phyloP scores from a whole-genome alignment of 441 rosid genomes.

The Sinapis alba region DNA sequence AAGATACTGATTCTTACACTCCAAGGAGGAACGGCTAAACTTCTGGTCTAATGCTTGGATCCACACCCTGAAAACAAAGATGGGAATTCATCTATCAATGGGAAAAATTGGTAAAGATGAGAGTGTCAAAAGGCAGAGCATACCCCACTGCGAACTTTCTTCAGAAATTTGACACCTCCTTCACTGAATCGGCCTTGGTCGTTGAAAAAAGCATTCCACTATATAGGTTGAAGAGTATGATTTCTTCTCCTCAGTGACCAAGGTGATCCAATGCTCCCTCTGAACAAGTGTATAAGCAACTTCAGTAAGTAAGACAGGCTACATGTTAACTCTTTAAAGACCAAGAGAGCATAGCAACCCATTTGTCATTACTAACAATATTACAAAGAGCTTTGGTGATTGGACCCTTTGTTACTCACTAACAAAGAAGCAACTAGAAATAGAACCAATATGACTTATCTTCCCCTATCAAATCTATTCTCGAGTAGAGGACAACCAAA shows the following conservation, averaged over 20 bases:
- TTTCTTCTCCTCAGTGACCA: slow-evolving; percentile 91
- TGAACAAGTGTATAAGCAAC: slow-evolving; percentile 38
- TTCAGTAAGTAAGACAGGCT: slow-evolving; percentile 6
- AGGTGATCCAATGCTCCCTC: slow-evolving; percentile 81
- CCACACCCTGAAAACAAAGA: slow-evolving; percentile 65
- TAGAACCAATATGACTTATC: slow-evolving; percentile 40
- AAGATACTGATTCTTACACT: slow-evolving; percentile 58
- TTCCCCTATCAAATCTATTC: slow-evolving; percentile 15
- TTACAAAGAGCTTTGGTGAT: not conserved
- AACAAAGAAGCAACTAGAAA: slow-evolving; percentile 51
- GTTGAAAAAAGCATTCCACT: slow-evolving; percentile 72
- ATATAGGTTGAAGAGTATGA: slow-evolving; percentile 70
- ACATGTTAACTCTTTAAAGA: slow-evolving; percentile 6
- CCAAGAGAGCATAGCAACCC: slow-evolving; percentile 14
- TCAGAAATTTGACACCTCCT: slow-evolving; percentile 80
- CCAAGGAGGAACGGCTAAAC: slow-evolving; percentile 99
- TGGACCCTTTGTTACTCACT: not conserved
- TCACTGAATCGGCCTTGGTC: slow-evolving; percentile 73
- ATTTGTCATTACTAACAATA: not conserved
- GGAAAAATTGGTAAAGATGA: not conserved
- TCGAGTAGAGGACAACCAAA: slow-evolving; percentile 18
- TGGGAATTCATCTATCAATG: not conserved
- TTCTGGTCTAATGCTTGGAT: slow-evolving; percentile 85
- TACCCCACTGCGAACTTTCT: slow-evolving; percentile 92
- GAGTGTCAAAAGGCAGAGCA: slow-evolving; percentile 22